Percentiles rank a stretch among this genome's conserved stretches.
Conservation (phyloP, 148 eudicot species). For the Talinum fruticosum region DNA sequence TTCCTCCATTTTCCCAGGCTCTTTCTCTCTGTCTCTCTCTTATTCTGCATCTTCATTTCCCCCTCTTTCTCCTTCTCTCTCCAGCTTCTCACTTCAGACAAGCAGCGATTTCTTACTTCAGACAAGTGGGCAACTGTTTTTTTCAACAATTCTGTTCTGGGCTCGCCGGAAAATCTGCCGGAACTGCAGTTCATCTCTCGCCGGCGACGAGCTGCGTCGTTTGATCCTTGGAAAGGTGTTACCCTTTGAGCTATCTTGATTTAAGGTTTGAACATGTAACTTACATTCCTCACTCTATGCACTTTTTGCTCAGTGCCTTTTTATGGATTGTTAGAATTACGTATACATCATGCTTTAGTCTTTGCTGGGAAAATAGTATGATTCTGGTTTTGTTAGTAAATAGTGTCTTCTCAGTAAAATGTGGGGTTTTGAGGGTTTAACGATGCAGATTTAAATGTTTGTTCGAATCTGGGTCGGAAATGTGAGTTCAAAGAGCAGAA, state of each 20-base stretch:
- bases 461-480: slow-evolving; percentile 6
- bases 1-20: slow-evolving; percentile 20
- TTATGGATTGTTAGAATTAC: slow-evolving; percentile 9
- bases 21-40: neutral
- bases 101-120: neutral
- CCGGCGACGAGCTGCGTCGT: slow-evolving; percentile 11
- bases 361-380: slow-evolving; percentile 13
- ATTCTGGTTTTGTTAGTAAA: slow-evolving; percentile 11
- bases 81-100: slow-evolving; percentile 7
- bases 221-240: slow-evolving; percentile 25
- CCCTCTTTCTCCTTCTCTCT: slow-evolving; percentile 15
- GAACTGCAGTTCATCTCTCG: neutral
- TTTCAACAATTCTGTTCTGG: neutral
- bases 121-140: neutral
- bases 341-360: slow-evolving; percentile 12
- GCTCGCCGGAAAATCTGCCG: slow-evolving; percentile 12
- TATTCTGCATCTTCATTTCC: neutral
- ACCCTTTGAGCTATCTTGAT: slow-evolving; percentile 20
- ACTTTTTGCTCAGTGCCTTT: neutral
- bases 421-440: slow-evolving; percentile 6
- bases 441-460: neutral
- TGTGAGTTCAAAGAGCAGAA: neutral
- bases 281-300: neutral
- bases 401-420: slow-evolving; percentile 3
- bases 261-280: slow-evolving; percentile 21